Evolutionary conservation across 73 alveolate species (phyloP), one percentile per base, ranked within the genome.

Genomic region (Tetrahymena elliotti): DNA sequence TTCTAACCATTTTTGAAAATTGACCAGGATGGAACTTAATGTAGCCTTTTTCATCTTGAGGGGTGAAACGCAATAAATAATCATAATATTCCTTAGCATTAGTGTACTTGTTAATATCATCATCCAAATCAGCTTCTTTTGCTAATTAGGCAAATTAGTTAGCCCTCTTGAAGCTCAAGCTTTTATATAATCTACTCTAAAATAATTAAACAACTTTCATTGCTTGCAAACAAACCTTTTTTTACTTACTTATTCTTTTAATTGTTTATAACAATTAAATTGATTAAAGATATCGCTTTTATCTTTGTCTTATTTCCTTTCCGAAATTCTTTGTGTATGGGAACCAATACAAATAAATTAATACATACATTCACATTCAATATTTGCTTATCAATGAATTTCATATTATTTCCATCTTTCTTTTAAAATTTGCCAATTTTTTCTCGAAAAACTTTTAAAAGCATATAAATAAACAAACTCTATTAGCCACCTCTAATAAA

Each of bases 21-120:
- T 68, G 88, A 68, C 88, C 88, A 68, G 88, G 88, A 68, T 68
- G 88, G 88, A 68, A 68, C n/a, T 68, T 68, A 68, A 68, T 68
- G 36, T 68, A 68, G 36, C 88, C 88, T 31, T 31, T 68, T 68
- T 68, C 88, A 68, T 68, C 88, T 68, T 68, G 88, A 24, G 88
- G 88, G n/a, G 88, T 68, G 88, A 68, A 68, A 68, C 88, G 88
- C 88, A 68, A 68, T 68, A 68, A 68, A 68, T 68, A 68, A 68
- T 68, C 88, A 68, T 68, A 68, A 68, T 68, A 68, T 68, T 68
- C 88, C 36, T 68, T 68, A 11, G 88, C 88, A 68, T 68, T 68
- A 31, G 88, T 68, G 88, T 68, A 68, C 88, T 68, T 68, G 88
- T 68, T 68, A 68, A 68, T 31, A 68, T 68, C 88, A 68, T 68